Base-by-base conservation (phyloP, 2,329 filamentous ascomycete species). In the Curvularia hawaiiensis region DNA sequence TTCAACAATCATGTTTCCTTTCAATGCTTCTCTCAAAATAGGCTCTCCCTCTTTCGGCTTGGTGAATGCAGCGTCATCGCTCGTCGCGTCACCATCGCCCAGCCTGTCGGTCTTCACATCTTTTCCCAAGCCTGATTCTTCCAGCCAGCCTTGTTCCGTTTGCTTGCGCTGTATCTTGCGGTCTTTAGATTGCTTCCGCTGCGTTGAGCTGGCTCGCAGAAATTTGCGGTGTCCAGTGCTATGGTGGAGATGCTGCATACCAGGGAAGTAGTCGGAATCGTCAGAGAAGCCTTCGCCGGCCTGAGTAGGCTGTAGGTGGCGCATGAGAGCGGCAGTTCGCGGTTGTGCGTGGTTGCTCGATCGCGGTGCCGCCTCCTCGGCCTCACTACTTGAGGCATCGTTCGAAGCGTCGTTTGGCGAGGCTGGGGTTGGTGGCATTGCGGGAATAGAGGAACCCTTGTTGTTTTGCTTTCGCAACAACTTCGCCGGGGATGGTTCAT, bases 61-160 rank as follows among this genome's bases (percentile, higher is more conserved):
- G 1, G 49, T 54, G 4, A 24, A 50, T 2, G 56, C 61, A 22
- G 54, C 64, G 0, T 69, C 63, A 18, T 70, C 68, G 39, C 68
- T 69, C 3, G 63, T 67, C 0, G 57, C 66, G 22, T 73, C 69
- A 16, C 69, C 69, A 39, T 82, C 80, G 0, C 80, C 80, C 16
- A 83, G 66, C 5, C 77, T 69, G 65, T 83, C 80, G 0, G 80
- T 80, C 38, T 74, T 67, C 20, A 73, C 72, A 2, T 79, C 79
- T 3, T 59, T 63, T 0, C 78, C 77, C 79, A 83, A 82, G 1
- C 81, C 81, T 30, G 78, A 80, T 61, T 82, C 78, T 18, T 72
- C 69, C 49, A 75, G 76, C 80, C 80, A 83, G 9, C 66, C 69
- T 52, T 75, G 69, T 56, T 76, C 73, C 0, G 70, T 71, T 58